Evolutionary conservation across 192 early-diverging fungal genomes (phyloP).

Genomic region (Coemansia guatemalensis): DNA sequence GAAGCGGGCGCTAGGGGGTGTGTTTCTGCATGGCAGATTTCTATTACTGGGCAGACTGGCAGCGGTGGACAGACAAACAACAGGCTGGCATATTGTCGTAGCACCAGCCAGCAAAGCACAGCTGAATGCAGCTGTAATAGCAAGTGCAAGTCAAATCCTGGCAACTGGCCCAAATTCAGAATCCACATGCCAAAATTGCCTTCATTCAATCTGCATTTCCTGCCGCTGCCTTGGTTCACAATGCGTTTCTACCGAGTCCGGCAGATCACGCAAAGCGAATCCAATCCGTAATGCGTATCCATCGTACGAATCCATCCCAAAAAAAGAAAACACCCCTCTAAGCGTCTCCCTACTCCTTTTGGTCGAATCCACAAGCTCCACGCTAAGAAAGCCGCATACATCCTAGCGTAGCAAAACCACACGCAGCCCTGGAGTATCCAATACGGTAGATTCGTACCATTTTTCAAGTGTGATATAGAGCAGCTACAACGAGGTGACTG

Average conservation of each 20-base stretch:
- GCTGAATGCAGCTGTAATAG: not conserved
- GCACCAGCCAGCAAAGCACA: not conserved
- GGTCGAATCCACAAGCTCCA: not conserved
- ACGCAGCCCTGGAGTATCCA: not conserved
- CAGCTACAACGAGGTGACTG: slow-evolving; percentile 32
- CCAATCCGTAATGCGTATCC: not conserved
- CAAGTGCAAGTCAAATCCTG: not conserved
- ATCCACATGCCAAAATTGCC: not conserved
- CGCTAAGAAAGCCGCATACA: not conserved
- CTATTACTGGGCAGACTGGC: not conserved
- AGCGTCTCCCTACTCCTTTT: not conserved
- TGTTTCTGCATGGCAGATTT: not conserved
- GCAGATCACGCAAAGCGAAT: not conserved
- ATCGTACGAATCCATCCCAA: not conserved
- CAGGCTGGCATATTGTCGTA: not conserved
- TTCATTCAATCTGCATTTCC: not conserved
- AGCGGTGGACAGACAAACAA: not conserved
- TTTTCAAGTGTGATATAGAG: slow-evolving; percentile 23
- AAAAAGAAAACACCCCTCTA: not conserved
- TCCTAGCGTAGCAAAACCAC: not conserved
- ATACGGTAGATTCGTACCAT: slow-evolving; percentile 43
- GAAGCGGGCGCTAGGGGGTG: not conserved
- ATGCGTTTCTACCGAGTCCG: not conserved
- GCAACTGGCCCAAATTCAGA: not conserved
- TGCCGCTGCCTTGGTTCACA: not conserved